phyloP scores from a whole-genome alignment of 331 rosid species.

The Telfairia occidentalis region DNA sequence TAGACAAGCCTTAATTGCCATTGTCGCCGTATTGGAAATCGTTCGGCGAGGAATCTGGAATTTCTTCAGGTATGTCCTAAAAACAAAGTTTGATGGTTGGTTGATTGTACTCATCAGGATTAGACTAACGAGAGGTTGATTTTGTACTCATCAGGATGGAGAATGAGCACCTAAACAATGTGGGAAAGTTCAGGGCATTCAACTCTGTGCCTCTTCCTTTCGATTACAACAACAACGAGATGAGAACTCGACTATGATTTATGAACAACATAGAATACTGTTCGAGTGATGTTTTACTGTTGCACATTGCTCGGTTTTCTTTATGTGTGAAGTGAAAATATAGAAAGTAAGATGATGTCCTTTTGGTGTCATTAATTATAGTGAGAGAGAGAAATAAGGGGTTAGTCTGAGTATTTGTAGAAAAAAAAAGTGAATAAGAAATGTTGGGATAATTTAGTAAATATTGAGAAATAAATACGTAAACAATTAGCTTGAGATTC shows the following conservation, averaged over 20 bases:
- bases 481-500: too few species aligned
- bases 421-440: too few species aligned
- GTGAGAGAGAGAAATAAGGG: not conserved
- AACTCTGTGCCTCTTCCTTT: slow-evolving; percentile 54
- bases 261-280: not conserved
- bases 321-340: not conserved
- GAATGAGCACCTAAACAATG: slow-evolving; percentile 60
- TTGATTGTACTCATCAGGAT: not conserved
- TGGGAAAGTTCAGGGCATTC: slow-evolving; percentile 46
- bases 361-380: not conserved
- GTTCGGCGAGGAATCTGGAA: slow-evolving; percentile 84
- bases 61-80: slow-evolving; percentile 46
- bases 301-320: not conserved
- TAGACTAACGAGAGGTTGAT: not conserved
- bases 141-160: slow-evolving; percentile 29
- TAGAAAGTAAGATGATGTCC: not conserved
- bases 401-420: too few species aligned
- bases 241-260: not conserved
- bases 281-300: not conserved
- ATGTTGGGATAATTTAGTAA: too few species aligned
- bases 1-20: slow-evolving; percentile 39
- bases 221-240: slow-evolving; percentile 15
- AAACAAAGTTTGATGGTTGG: not conserved
- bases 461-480: too few species aligned
- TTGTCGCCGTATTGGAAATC: slow-evolving; percentile 60